Evolutionary conservation across 2,329 filamentous ascomycete species (phyloP), one percentile per base, ranked within the genome.

Genomic region (Neopestalotiopsis sp.): DNA sequence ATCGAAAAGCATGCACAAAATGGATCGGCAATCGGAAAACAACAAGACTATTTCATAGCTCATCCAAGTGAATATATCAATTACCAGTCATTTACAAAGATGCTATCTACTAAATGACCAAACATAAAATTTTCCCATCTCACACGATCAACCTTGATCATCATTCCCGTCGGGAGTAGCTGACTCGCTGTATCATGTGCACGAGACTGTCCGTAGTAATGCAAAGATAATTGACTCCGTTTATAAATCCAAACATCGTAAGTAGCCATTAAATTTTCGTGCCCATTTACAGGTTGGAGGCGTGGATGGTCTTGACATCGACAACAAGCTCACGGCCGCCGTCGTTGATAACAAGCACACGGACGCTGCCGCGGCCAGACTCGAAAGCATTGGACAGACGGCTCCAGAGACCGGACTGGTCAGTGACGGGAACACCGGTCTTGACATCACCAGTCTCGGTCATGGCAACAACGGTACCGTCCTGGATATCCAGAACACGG

Each of bases 371-470:
- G 81, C 95, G 93, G 81, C 96, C 96, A 76, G 94, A 92, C 85
- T 94, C 91, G 83, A 98, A 99, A 74, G 94, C 90, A 75, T 92
- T 89, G 77, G 89, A 85, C 74, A 99, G 92, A 77, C 95, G 94
- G 74, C 85, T 82, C 87, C 92, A 94, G 75, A 99, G 91, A 84
- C 90, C 90, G 83, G 93, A 96, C 90, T 99, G 96, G 87, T 97
- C 94, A 82, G 98, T 92, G 83, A 99, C 94, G 70, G 93, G 90
- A 70, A 99, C 89, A 77, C 89, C 90, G 86, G 97, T 95, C 93
- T 98, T 98, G 88, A 99, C 94, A 81, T 99, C 95, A 78, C 96
- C 95, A 74, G 92, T 94, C 92, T 99, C 96, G 81, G 96, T 99
- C 95, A 99, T 98, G 88, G 95, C 95, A 75, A 97, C 94, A 79